Percentiles rank a stretch among this genome's conserved stretches.
phyloP scores from a whole-genome alignment of 2,329 filamentous ascomycete species.

The Calonectria honghensis region DNA sequence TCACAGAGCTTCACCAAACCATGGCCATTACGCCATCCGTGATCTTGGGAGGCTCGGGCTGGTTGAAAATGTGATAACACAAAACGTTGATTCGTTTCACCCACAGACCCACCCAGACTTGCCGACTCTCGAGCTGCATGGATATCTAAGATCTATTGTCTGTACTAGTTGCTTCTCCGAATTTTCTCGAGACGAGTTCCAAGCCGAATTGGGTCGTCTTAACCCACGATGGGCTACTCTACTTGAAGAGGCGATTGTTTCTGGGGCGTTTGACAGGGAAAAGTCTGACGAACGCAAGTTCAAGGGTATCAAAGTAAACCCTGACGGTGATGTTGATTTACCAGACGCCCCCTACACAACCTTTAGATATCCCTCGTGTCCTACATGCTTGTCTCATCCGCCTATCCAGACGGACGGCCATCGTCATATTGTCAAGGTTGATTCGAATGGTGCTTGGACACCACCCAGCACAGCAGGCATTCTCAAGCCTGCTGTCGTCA shows the following conservation, averaged over 20 bases:
- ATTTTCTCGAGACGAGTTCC: conserved; percentile 83
- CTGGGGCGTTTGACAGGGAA: conserved; percentile 86
- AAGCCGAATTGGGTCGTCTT: conserved; percentile 82
- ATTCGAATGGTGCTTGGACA: conserved; percentile 87
- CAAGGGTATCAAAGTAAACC: conserved; percentile 87
- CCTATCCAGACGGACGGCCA: conserved; percentile 73
- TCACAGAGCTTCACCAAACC: conserved; percentile 85
- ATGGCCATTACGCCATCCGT: conserved; percentile 84
- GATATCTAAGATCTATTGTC: conserved; percentile 87
- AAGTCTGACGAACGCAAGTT: conserved; percentile 81
- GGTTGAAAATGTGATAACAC: conserved; percentile 87
- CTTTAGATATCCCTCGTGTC: conserved; percentile 94
- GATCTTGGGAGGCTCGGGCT: conserved; percentile 83
- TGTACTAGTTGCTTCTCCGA: conserved; percentile 87
- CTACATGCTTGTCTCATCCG: conserved; percentile 82
- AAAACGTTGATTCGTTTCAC: conserved; percentile 99
- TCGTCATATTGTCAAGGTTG: conserved; percentile 78
- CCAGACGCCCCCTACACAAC: conserved; percentile 90
- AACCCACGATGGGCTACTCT: conserved; percentile 93
- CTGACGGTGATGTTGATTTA: conserved; percentile 95
- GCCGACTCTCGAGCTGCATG: conserved; percentile 90
- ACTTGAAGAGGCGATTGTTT: conserved; percentile 80
- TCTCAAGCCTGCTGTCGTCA: conserved; percentile 93
- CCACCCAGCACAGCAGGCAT: conserved; percentile 82
- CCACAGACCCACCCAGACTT: conserved; percentile 82